Evolutionary conservation across 257 asterid genomes (phyloP), one percentile per base, ranked within the genome.

Genomic region (Voacanga thouarsii): DNA sequence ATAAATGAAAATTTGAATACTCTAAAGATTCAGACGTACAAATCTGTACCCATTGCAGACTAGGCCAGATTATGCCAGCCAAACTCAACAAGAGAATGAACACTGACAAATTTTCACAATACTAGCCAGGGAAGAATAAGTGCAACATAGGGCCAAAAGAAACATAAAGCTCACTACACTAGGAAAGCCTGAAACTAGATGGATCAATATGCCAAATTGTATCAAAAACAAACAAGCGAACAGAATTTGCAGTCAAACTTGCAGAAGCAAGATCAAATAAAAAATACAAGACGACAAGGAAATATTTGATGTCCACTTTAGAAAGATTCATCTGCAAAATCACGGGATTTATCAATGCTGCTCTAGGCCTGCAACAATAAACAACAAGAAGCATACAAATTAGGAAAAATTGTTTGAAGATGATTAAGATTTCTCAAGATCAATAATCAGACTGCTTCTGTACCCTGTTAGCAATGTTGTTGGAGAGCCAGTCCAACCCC

Each of bases 401-500:
- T 39, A 59, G 65, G 26, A 16, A 2, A 72, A 16, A 28, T 50
- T 50, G 79, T 18, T 11, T 55, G 50, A 57, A 28, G 14, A 28
- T 37, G 47, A 47, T 30, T n/a, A 16, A 72, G 45, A 69, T 11
- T 74, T 60, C 41, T 11, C 75, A 41, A 24, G 57, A 44, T 71
- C 23, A 71, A 43, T 56, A 41, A 41, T 19, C 51, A 68, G 19
- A 23, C 8, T 9, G 10, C 2, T 28, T 28, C 4, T 9, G 10
- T 74, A 86, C 90, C 89, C 88, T 89, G 90, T 84, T 83, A 50
- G 89, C 90, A 74, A 89, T 87, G 87, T 88, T 88, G 91, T 83
- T 86, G 76, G 91, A 87, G 77, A 89, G 92, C 94, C 94, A 89
- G 77, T 89, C 92, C 49, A 89, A 85, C 60, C 89, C 94, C 85